phyloP scores from a whole-genome alignment of 2,329 filamentous ascomycete genomes.

The Neocatenulostroma microsporum region DNA sequence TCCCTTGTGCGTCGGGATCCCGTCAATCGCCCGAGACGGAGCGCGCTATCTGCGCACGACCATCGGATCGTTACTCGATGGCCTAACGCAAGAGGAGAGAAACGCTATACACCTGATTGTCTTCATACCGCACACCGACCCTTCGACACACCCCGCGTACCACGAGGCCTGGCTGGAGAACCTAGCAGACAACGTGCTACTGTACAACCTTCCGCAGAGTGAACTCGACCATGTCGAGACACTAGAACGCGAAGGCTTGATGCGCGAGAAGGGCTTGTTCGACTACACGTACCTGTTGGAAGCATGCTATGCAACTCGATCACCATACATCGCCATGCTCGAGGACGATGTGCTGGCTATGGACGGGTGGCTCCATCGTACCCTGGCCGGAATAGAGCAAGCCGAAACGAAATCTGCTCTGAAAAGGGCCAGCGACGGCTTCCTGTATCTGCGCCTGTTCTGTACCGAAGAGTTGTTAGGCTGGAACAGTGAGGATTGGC shows the following conservation, averaged over 20 bases:
- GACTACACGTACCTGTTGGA: slow-evolving; percentile 40
- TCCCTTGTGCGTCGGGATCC: slow-evolving; percentile 38
- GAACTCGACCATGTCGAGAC: neutral
- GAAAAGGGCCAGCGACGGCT: slow-evolving; percentile 17
- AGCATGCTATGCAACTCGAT: slow-evolving; percentile 31
- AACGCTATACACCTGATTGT: slow-evolving; percentile 36
- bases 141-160: slow-evolving; percentile 35
- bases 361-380: slow-evolving; percentile 42
- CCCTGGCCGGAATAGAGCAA: slow-evolving; percentile 16
- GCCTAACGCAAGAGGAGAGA: slow-evolving; percentile 35
- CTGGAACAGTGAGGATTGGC: slow-evolving; percentile 40
- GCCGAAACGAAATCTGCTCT: slow-evolving; percentile 30
- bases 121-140: slow-evolving; percentile 40
- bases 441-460: slow-evolving; percentile 41
- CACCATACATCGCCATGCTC: slow-evolving; percentile 38
- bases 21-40: slow-evolving; percentile 34
- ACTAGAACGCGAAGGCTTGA: slow-evolving; percentile 12
- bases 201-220: slow-evolving; percentile 24
- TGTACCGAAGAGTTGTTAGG: slow-evolving; percentile 40
- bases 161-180: slow-evolving; percentile 35
- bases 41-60: slow-evolving; percentile 36
- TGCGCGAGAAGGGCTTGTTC: slow-evolving; percentile 34
- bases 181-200: slow-evolving; percentile 35
- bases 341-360: slow-evolving; percentile 43
- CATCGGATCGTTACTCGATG: slow-evolving; percentile 39